Evolutionary conservation across 192 early-diverging fungal genomes (phyloP).

Genomic region (Rhizophagus prolifer): DNA sequence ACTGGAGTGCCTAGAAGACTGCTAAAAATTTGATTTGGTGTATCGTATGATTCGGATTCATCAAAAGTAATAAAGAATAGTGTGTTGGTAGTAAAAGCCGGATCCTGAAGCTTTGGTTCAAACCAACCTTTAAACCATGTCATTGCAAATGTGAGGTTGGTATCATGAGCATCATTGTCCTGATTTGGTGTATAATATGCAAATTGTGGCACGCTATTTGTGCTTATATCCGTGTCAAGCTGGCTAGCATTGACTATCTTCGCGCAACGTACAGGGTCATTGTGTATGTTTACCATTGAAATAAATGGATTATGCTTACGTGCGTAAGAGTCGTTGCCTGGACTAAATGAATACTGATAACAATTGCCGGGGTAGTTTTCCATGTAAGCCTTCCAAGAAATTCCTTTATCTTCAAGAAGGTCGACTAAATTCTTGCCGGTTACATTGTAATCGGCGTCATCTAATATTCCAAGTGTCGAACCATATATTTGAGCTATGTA

Average conservation of each 20-base stretch:
- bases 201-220: slow-evolving; percentile 54
- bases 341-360: not conserved
- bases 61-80: slow-evolving; percentile 10
- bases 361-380: slow-evolving; percentile 59
- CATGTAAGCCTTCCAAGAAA: slow-evolving; percentile 65
- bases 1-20: slow-evolving; percentile 47
- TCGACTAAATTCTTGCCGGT: slow-evolving; percentile 39
- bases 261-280: slow-evolving; percentile 54
- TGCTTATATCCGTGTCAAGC: slow-evolving; percentile 53
- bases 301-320: slow-evolving; percentile 80
- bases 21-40: slow-evolving; percentile 44
- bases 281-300: slow-evolving; percentile 50
- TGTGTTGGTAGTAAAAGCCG: not conserved
- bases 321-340: slow-evolving; percentile 39
- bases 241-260: slow-evolving; percentile 60
- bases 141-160: slow-evolving; percentile 44
- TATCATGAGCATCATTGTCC: slow-evolving; percentile 54
- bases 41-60: not conserved
- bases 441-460: slow-evolving; percentile 37
- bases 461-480: slow-evolving; percentile 27
- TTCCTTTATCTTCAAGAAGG: slow-evolving; percentile 51
- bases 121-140: slow-evolving; percentile 47
- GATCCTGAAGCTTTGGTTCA: slow-evolving; percentile 5
- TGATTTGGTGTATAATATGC: slow-evolving; percentile 63
- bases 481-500: slow-evolving; percentile 30